Base-by-base conservation (phyloP, 768 basidiomycete species). In the Crucibulum laeve region DNA sequence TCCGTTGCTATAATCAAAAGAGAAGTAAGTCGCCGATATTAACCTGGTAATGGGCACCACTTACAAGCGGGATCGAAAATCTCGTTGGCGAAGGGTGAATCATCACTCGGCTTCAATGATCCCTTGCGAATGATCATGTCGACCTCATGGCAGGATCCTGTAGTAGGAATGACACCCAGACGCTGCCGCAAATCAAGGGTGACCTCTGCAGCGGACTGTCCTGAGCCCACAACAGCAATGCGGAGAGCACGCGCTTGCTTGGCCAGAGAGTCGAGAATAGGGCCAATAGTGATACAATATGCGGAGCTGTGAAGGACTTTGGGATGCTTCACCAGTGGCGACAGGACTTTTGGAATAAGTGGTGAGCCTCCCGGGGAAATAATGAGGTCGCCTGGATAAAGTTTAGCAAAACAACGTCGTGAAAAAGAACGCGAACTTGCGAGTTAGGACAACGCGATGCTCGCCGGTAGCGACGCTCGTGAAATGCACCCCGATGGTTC, bases 71-170 rank as follows among this genome's bases (percentile, higher is more conserved):
- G 76, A 50, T 77, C 73, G 48, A 78, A 79, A 4, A 77, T 70
- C 48, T 76, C 74, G 55, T 79, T 79, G 33, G 71, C 64, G 48
- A 77, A 79, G 1, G 72, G 72, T 1, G 72, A 69, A 44, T 75
- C 74, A 44, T 79, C 77, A 36, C 73, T 74, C 5, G 73, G 74
- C 43, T 71, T 75, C 35, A 78, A 52, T 0, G 70, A 67, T 11
- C 74, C 74, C 50, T 71, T 69, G 13, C 74, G 71, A 47, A 79
- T 68, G 44, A 79, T 66, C 55, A 79, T 68, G 40, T 79, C 70
- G 35, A 79, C 51, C 37, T 62, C 57, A 45, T 77, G 75, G 15
- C 47, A 47, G 44, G 14, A 13, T 17, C 51, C 47, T 4, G 44
- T 37, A 17, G 55, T 50, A 17, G 63, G 52, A 40, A 73, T 57